Percentiles rank a stretch among this genome's conserved stretches.
phyloP scores from a whole-genome alignment of 306 rosid species.

The Cucumis cinereus region DNA sequence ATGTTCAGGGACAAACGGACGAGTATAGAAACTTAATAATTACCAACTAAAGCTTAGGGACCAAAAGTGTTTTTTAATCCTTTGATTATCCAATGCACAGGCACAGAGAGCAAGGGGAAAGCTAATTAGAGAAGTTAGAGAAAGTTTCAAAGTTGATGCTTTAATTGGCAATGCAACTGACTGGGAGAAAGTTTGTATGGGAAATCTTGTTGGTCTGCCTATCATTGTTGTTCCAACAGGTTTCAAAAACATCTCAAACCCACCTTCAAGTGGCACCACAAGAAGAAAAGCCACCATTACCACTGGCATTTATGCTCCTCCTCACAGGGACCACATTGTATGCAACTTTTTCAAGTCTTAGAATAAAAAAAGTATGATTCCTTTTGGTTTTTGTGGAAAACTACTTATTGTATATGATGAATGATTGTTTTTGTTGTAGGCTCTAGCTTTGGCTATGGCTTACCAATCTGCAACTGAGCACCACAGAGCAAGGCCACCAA shows the following conservation, averaged over 20 bases:
- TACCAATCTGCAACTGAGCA: slow-evolving; percentile 56
- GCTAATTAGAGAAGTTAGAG: slow-evolving; percentile 42
- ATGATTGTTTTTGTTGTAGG: slow-evolving; percentile 18
- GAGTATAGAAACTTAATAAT: too few relatives aligned
- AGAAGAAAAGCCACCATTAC: slow-evolving; percentile 34
- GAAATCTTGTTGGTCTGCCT: slow-evolving; percentile 69
- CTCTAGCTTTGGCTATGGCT: slow-evolving; percentile 60
- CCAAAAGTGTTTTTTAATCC: too few relatives aligned
- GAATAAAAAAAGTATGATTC: background rate
- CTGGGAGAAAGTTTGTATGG: slow-evolving; percentile 72
- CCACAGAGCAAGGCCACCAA: slow-evolving; percentile 52
- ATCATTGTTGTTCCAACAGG: slow-evolving; percentile 54
- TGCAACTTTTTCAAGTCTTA: background rate
- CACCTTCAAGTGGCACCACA: slow-evolving; percentile 23
- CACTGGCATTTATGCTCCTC: slow-evolving; percentile 53
- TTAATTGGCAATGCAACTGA: slow-evolving; percentile 61
- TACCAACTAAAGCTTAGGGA: too few relatives aligned
- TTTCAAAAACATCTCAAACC: slow-evolving; percentile 31
- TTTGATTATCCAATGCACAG: slow-evolving; percentile 14
- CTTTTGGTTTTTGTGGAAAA: background rate
- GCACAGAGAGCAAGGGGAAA: slow-evolving; percentile 62
- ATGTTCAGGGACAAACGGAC: too few relatives aligned
- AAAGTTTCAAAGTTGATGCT: slow-evolving; percentile 48
- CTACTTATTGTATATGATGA: background rate
- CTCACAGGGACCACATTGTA: slow-evolving; percentile 43